phyloP scores from a whole-genome alignment of 441 rosid species.

The Monsonia emarginata region DNA sequence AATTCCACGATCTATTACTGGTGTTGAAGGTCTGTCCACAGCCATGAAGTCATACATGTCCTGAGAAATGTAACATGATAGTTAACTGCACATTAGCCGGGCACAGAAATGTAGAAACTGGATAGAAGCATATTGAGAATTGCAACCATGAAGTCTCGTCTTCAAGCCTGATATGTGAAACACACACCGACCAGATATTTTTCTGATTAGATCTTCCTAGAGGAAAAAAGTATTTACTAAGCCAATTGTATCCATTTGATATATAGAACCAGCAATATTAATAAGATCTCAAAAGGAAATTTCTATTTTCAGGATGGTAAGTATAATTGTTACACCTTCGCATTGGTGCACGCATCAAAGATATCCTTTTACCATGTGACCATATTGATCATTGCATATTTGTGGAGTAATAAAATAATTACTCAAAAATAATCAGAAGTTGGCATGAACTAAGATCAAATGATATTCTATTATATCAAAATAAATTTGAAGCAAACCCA shows the following conservation, averaged over 20 bases:
- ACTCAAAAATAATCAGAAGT: no score
- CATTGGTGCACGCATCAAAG: background rate
- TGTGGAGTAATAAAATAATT: no score
- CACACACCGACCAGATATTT: background rate
- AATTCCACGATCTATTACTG: conserved; percentile 85
- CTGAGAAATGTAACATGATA: conserved; percentile 29
- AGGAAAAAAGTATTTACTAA: background rate
- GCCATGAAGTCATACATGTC: conserved; percentile 99
- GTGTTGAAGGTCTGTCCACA: conserved; percentile 69
- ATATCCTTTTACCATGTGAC: background rate
- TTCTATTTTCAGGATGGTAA: background rate
- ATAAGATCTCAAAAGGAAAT: background rate
- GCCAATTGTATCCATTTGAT: background rate
- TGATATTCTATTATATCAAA: no score
- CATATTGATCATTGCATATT: no score
- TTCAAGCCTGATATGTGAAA: background rate
- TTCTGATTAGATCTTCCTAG: background rate
- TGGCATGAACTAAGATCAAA: no score
- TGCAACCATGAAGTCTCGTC: background rate
- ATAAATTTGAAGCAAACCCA: background rate
- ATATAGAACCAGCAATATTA: background rate
- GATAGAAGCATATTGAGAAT: background rate
- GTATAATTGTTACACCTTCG: background rate
- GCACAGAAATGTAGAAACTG: background rate
- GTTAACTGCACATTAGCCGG: background rate